Percentiles rank a stretch among this genome's conserved stretches.
Conservation (phyloP, 768 basidiomycete species). For the Boletus tomentosulus region DNA sequence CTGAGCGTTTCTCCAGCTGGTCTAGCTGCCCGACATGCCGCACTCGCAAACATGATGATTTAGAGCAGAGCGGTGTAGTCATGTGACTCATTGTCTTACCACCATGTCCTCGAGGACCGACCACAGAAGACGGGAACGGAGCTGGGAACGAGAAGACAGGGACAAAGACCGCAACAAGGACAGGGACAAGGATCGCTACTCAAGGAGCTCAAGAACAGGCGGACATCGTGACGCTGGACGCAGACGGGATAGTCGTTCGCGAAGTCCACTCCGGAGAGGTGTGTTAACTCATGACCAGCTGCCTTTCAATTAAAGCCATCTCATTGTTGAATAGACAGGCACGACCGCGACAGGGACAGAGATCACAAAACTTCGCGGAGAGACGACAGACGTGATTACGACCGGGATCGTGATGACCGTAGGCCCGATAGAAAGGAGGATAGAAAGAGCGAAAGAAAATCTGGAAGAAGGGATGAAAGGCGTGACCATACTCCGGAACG, state of each 20-base stretch:
- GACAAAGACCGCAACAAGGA: slow-evolving; percentile 21
- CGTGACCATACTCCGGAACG: slow-evolving; percentile 38
- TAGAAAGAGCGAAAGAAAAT: slow-evolving; percentile 30
- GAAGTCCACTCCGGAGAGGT: slow-evolving; percentile 33
- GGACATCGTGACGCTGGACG: slow-evolving; percentile 34
- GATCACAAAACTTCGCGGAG: slow-evolving; percentile 34
- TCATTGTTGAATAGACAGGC: slow-evolving; percentile 30
- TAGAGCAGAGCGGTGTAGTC: slow-evolving; percentile 7
- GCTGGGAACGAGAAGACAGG: slow-evolving; percentile 50
- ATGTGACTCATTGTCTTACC: slow-evolving; percentile 35
- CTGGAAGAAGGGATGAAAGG: slow-evolving; percentile 35
- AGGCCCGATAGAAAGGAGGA: slow-evolving; percentile 30
- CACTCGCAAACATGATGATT: slow-evolving; percentile 18
- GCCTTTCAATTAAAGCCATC: not conserved
- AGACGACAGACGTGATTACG: slow-evolving; percentile 30
- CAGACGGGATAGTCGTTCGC: slow-evolving; percentile 39
- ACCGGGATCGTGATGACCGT: slow-evolving; percentile 30
- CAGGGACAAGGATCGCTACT: slow-evolving; percentile 44
- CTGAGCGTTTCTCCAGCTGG: slow-evolving; percentile 3
- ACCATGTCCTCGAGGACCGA: slow-evolving; percentile 57
- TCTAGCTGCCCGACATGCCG: slow-evolving; percentile 19
- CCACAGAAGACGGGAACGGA: slow-evolving; percentile 55
- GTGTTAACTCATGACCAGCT: not conserved
- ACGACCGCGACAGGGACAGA: slow-evolving; percentile 34
- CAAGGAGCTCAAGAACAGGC: slow-evolving; percentile 33